Evolutionary conservation across 371 early-diverging fungal genomes (phyloP), one percentile per base, ranked within the genome.

Genomic region (Cokeromyces recurvatus): DNA sequence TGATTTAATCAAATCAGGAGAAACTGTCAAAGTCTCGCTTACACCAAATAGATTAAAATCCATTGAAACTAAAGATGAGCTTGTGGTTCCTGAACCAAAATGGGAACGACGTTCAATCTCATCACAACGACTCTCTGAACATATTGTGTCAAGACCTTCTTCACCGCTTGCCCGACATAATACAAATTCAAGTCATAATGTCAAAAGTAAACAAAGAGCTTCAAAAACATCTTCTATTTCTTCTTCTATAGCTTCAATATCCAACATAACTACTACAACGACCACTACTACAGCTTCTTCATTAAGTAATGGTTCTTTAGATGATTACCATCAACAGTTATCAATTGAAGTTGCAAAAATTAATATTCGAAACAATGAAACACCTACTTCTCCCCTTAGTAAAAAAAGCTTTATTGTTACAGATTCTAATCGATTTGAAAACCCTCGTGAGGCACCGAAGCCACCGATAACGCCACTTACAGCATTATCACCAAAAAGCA

Each of bases 1-100:
- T 38, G 75, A 74, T 24, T 43, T 83, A 9, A 78, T 83, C 23
- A 67, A 70, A 23, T 78, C 76, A 24, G 79, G 79, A 24, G 71
- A 76, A 22, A 83, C 84, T 4, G 71, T 77, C 67, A 74, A 74
- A 27, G 80, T 81, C 5, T 74, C 81, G 1, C 47, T 83, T 31
- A 83, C 84, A 12, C 84, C 84, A 11, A 81, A 78, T 44, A 65
- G 84, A 38, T 48, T 83, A 14, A 62, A 66, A n/a, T 77, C 81
- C 1, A 81, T 83, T 22, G 84, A 83, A 48, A 48, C 47, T 14
- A 62, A 41, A 15, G 53, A 47, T 1, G 53, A 53, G 14, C 39
- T 36, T 9, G 12, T 24, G 11, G 48, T 48, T 14, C 48, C 48
- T 29, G 22, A 25, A 23, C 42, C 46, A 9, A 49, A 53, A 8